These are phyloP conservation scores for Colletotrichum cordylinicola DNA, from an alignment of 2,329 filamentous ascomycete species.

Conservation along the genomic window DNA sequence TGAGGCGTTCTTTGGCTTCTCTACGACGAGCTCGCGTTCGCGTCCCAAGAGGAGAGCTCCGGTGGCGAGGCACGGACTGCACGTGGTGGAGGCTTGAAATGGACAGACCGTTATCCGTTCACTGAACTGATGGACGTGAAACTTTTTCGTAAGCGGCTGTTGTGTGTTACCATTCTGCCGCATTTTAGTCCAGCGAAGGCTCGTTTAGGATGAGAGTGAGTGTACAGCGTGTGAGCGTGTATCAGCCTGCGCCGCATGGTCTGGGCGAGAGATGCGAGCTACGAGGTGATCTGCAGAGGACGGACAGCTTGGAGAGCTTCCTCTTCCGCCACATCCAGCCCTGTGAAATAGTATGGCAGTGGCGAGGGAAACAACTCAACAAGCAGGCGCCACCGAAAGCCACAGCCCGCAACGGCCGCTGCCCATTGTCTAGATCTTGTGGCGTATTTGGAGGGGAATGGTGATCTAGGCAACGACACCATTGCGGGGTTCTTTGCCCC, in stretches of 20 bases:
- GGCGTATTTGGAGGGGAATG: neutral
- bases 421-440: neutral
- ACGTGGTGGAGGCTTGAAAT: conserved; percentile 8
- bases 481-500: neutral
- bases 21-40: neutral
- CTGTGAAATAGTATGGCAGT: neutral
- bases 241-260: neutral
- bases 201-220: neutral
- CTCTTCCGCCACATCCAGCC: neutral
- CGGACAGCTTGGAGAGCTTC: neutral
- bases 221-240: neutral
- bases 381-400: neutral
- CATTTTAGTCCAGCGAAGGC: neutral
- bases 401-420: neutral
- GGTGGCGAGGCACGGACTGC: conserved; percentile 8
- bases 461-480: neutral
- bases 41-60: neutral
- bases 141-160: neutral
- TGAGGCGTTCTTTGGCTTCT: neutral
- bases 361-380: neutral
- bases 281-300: neutral
- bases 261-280: neutral
- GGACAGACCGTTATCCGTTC: neutral
- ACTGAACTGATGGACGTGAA: conserved; percentile 4
- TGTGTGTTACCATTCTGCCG: neutral